Percentiles rank a stretch among this genome's conserved stretches.
phyloP scores from a whole-genome alignment of 1,284 basidiomycete species.

The Cryptococcus depauperatus region DNA sequence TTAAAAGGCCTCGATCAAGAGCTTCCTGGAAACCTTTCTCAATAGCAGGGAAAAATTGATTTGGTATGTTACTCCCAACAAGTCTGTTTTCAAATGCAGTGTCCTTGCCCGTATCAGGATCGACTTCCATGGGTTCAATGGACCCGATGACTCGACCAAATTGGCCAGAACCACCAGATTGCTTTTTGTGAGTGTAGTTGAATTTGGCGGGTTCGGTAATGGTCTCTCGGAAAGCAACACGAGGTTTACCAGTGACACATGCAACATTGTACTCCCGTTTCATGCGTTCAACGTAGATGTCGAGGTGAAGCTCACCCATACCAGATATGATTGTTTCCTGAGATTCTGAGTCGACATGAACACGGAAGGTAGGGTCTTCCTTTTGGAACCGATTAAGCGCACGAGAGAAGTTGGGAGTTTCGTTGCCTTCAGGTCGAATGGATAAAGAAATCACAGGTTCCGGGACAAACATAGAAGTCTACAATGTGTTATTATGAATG shows the following conservation, averaged over 20 bases:
- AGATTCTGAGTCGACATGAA: constrained; percentile 87
- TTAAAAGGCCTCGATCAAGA: constrained; percentile 80
- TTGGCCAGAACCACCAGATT: constrained; percentile 94
- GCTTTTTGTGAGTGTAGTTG: constrained; percentile 95
- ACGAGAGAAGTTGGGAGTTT: constrained; percentile 91
- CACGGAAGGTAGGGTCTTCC: constrained; percentile 98
- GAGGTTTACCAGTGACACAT: constrained; percentile 89
- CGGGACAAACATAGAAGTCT: constrained; percentile 98
- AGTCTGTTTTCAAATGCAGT: constrained; percentile 80
- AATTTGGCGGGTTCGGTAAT: constrained; percentile 76
- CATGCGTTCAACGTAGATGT: constrained; percentile 99
- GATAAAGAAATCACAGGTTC: constrained; percentile 96
- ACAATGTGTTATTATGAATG: background rate
- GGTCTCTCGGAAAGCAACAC: constrained; percentile 95
- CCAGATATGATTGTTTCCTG: constrained; percentile 99
- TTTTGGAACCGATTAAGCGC: constrained; percentile 97
- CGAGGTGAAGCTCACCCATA: constrained; percentile 98
- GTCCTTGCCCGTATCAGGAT: constrained; percentile 75
- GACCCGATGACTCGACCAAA: constrained; percentile 87
- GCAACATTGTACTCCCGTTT: constrained; percentile 93
- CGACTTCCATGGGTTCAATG: constrained; percentile 83
- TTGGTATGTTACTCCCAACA: constrained; percentile 87
- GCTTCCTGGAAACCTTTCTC: constrained; percentile 98
- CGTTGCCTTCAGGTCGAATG: constrained; percentile 82
- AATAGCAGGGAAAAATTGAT: constrained; percentile 85